Evolutionary conservation across 768 basidiomycete genomes (phyloP), one percentile per base, ranked within the genome.

Genomic region (Mycena crocata): DNA sequence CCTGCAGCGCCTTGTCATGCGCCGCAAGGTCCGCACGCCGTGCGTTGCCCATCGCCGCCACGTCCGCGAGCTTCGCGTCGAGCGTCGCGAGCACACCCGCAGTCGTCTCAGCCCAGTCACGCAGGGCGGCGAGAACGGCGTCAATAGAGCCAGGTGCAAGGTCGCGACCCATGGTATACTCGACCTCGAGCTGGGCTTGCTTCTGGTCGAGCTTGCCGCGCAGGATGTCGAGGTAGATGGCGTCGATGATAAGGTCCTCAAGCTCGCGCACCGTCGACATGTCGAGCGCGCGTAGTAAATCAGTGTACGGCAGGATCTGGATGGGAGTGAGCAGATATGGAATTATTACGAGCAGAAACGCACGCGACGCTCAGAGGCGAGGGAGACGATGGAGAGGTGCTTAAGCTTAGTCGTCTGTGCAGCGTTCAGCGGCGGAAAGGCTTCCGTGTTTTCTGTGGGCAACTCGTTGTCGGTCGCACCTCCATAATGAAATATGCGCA

Each of bases 181-280:
- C 93, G 37, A 99, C 90, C 77, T 97, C 93, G 63, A 99, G 84
- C 70, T 95, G 91, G 69, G 90, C 88, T 71, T 93, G 87, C 76
- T 94, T 93, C 79, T 98, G 97, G 78, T 98, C 95, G 52, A 99
- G 90, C 74, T 94, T 95, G 13, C 95, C 97, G 54, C 89, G 89
- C 39, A 99, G 84, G 40, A 98, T 83, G 76, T 94, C 93, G 42
- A 93, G 89, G 79, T 98, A 99, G 78, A 98, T 96, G 14, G 93
- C 93, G 73, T 98, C 96, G 77, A 99, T 99, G 75, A 99, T 93
- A 69, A 98, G 89, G 79, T 98, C 96, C 77, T 99, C 97, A 3
- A 99, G 89, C 62, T 93, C 93, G 58, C 96, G 91, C 63, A 96
- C 89, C 7, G 87, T 90, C 4, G 89, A 84, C 78, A 97, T 85